Evolutionary conservation across 805 yeast species (phyloP), one percentile per base, ranked within the genome.

Genomic region (Myxozyma monticola): DNA sequence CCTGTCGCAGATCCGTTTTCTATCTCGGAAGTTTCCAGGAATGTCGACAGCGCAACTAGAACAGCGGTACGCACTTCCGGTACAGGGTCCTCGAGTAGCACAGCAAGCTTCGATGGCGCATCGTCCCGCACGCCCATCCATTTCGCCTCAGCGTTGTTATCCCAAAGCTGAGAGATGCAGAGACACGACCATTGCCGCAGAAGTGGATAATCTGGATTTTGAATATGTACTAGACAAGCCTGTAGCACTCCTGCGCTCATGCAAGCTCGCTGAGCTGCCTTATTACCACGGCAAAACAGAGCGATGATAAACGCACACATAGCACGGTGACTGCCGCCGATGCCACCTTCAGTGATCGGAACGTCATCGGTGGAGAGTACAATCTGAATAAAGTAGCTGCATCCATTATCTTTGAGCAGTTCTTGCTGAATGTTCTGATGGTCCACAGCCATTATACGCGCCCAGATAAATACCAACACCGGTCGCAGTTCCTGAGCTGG

Each of bases 401-500:
- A 90, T 0, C 96, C 96, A 62, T 84, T 85, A 63, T 91, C 98
- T 61, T 90, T 90, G 57, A 93, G 79, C 26, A 93, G 76, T 63
- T 93, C 99, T 56, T 84, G 89, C 66, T 93, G 99, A 2, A 96
- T 88, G 62, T 85, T 84, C 57, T 80, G 78, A 65, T 85, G 84
- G 68, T 91, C 98, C 21, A 93, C 95, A 2, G 97, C 90, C 93
- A 93, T 88, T 20, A 93, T 88, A 59, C 98, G 76, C 0, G 98
- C 96, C 99, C 99, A 93, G 47, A 93, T 93, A 62, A 91, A 93
- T 1, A 93, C 93, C 49, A 93, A 70, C 2, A 91, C 96, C 0
- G 98, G 98, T 62, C 89, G 89, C 51, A 93, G 73, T 63, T 93
- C 98, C 24, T 88, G 95, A 0, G 98, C 96, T 0, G 98, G 98